Base-by-base conservation (phyloP, 2,329 filamentous ascomycete species). In the Neopestalotiopsis sp. region DNA sequence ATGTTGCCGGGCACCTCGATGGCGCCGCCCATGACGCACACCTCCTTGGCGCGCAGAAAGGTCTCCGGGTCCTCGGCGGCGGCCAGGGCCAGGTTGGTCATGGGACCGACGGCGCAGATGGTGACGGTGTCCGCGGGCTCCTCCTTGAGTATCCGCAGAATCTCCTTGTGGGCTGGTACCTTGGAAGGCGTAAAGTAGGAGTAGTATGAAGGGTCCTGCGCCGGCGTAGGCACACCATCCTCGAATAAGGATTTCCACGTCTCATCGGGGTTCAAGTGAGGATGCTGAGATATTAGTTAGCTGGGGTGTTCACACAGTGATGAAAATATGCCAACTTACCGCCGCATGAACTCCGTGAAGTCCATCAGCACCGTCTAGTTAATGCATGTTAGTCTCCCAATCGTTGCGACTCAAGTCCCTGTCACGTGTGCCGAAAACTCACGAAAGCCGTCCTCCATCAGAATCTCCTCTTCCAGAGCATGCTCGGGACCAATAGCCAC, bases 11-110 rank as follows among this genome's bases (percentile, higher is more conserved):
- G 87, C 59, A 90, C 83, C 69, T 92, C 86, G 67, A 99, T 88
- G 30, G 93, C 91, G 70, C 96, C 96, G 69, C 95, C 96, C 96
- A 99, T 99, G 61, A 98, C 93, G 4, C 97, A 91, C 3, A 99
- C 88, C 80, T 98, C 94, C 79, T 97, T 97, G 63, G 91, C 93
- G 58, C 90, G 90, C 67, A 99, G 86, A 80, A 99, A 98, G 0
- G 94, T 91, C 80, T 95, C 94, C 0, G 95, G 91, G 74, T 98
- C 95, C 76, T 94, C 90, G 14, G 94, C 91, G 2, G 96, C 95
- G 3, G 96, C 96, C 32, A 97, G 81, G 1, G 96, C 96, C 38
- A 97, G 83, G 78, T 97, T 99, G n/a, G 96, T 98, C 74, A 98
- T 84, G 1, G 96, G 96, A 0, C 96, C 96, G 63, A 98, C 87